Conservation (phyloP, 2,329 filamentous ascomycete genomes). For the Venturia effusa region DNA sequence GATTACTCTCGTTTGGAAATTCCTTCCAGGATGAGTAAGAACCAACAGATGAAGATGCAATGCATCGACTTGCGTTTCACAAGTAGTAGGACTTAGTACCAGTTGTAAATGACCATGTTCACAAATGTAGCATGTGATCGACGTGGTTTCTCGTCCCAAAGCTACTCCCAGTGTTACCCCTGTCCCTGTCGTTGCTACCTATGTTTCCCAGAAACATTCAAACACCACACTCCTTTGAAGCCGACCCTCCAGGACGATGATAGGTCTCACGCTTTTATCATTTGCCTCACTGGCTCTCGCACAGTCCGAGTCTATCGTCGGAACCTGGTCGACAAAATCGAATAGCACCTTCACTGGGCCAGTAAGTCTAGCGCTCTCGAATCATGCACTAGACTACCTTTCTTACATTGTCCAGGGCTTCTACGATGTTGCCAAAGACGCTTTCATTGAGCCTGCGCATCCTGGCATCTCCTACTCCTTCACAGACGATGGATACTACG, state of each 20-base stretch:
- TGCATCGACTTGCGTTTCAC: too few species aligned
- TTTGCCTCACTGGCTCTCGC: neutral
- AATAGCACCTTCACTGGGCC: slow-evolving; percentile 58
- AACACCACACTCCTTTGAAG: slow-evolving; percentile 13
- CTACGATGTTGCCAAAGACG: slow-evolving; percentile 56
- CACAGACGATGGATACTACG: slow-evolving; percentile 54
- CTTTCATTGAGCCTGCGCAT: slow-evolving; percentile 52
- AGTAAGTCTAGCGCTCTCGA: slow-evolving; percentile 34
- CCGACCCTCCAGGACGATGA: slow-evolving; percentile 12
- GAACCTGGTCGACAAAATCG: slow-evolving; percentile 64
- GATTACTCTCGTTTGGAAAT: too few species aligned
- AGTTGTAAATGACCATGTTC: too few species aligned
- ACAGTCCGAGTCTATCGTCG: slow-evolving; percentile 38
- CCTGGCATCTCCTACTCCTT: slow-evolving; percentile 68
- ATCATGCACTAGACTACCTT: neutral
- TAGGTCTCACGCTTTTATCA: slow-evolving; percentile 19
- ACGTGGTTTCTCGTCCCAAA: neutral
- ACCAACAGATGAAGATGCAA: too few species aligned
- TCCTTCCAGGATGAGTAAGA: too few species aligned
- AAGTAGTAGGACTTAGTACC: too few species aligned
- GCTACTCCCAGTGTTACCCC: neutral
- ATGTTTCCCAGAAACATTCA: neutral
- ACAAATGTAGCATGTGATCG: neutral
- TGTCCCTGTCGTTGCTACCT: neutral
- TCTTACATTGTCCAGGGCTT: slow-evolving; percentile 43